phyloP scores from a whole-genome alignment of 768 basidiomycete genomes.

The Dendrothele bispora region DNA sequence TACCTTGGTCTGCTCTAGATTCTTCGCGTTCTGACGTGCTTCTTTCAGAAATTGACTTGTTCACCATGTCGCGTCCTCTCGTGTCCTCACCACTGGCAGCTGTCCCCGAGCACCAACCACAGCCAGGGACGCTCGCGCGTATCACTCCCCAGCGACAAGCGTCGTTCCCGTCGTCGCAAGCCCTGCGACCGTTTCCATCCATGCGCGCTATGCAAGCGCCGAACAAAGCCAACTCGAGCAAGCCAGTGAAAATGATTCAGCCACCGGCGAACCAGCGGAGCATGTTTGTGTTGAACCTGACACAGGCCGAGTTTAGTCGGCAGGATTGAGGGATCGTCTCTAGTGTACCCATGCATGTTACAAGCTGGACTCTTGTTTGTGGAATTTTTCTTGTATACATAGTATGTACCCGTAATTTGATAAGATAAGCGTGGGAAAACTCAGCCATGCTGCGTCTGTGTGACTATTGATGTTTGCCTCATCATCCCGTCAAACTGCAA shows the following conservation, averaged over 20 bases:
- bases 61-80: conserved; percentile 50
- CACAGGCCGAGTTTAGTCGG: conserved; percentile 80
- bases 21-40: neutral
- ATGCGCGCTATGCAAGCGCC: conserved; percentile 43
- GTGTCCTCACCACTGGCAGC: conserved; percentile 67
- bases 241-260: conserved; percentile 74
- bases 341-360: too few species aligned
- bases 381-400: too few species aligned
- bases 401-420: too few species aligned
- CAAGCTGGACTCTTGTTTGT: too few species aligned
- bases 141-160: conserved; percentile 41
- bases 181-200: conserved; percentile 76
- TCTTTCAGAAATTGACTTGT: conserved; percentile 27
- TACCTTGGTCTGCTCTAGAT: too few species aligned
- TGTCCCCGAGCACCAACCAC: conserved; percentile 31
- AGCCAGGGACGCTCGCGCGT: conserved; percentile 23
- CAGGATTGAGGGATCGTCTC: conserved; percentile 54
- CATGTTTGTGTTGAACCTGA: conserved; percentile 76
- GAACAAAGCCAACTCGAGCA: conserved; percentile 28
- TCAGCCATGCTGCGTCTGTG: too few species aligned
- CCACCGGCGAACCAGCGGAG: conserved; percentile 71
- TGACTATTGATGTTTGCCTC: neutral
- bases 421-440: too few species aligned
- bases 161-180: conserved; percentile 70
- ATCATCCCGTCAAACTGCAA: neutral